Percentiles rank a stretch among this genome's conserved stretches.
Conservation (phyloP, 345 rosid species). For the Eucalyptus leucophloia region DNA sequence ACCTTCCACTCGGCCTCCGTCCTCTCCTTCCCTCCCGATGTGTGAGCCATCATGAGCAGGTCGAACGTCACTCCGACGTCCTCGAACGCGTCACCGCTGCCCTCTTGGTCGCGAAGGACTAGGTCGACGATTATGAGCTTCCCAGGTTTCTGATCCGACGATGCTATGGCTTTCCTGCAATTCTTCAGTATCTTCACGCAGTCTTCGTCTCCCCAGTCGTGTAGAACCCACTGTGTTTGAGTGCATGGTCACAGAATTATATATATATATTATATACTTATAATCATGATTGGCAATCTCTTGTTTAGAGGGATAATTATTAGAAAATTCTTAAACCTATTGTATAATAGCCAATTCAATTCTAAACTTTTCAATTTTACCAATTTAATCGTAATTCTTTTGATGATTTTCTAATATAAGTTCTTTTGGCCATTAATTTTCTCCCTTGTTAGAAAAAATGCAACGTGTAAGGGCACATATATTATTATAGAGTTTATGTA, state of each 20-base stretch:
- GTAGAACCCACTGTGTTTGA: slow-evolving; percentile 7
- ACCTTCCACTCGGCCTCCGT: slow-evolving; percentile 17
- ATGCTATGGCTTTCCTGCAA: slow-evolving; percentile 1
- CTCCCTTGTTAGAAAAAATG: background rate
- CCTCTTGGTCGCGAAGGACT: background rate
- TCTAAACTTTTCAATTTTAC: background rate
- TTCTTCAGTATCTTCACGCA: slow-evolving; percentile 12
- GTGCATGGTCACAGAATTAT: background rate
- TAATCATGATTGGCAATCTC: background rate
- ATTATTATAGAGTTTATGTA: background rate
- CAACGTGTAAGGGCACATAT: background rate
- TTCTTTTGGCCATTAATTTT: background rate
- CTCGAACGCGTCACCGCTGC: background rate
- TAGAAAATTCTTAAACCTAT: rapidly evolving
- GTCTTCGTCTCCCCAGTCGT: slow-evolving; percentile 11
- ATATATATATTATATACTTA: no score
- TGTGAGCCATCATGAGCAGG: slow-evolving; percentile 12
- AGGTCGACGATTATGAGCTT: slow-evolving; percentile 8
- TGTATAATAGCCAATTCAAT: rapidly evolving
- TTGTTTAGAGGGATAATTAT: background rate
- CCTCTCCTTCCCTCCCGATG: slow-evolving; percentile 5
- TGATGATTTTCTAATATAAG: background rate
- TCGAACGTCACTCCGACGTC: background rate
- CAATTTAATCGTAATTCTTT: background rate
- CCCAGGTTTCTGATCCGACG: background rate